Evolutionary conservation across 2,329 filamentous ascomycete species (phyloP), one percentile per base, ranked within the genome.

Genomic region (Fusarium sacchari): DNA sequence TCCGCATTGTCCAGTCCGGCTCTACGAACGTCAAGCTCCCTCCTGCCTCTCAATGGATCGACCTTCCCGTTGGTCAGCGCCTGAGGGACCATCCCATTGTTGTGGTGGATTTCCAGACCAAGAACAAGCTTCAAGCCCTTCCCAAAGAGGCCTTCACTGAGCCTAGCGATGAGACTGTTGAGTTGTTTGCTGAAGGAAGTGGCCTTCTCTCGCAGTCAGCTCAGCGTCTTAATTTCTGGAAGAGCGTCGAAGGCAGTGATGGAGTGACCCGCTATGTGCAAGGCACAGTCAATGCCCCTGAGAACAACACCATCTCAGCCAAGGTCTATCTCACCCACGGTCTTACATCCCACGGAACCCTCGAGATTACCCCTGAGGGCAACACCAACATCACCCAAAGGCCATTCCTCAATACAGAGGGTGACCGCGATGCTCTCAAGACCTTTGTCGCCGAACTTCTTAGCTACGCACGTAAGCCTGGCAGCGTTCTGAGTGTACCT

Each of bases 31-130:
- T 84, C 14, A 84, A 83, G 11, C 88, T 90, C 83, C 85, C 88
- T 46, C 79, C 83, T 20, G 80, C 83, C 69, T 80, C 79, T 34
- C 79, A 86, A n/a, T 91, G 88, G 88, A 88, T 90, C 62, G 81
- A 86, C n/a, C 83, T 89, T 5, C 88, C 88, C 0, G 88, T 90
- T 6, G 89, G 88, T 6, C 84, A 88, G 73, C 88, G 88, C 69
- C 80, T 90, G 2, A 84, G 87, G 59, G 88, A 90, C 63, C 88
- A 88, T 64, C 82, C 83, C 63, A 85, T 86, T 62, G 57, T 74
- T 17, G 69, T 76, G 34, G 69, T 82, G 53, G 67, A 63, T 52
- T 74, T 82, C 60, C 64, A 78, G 24, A 79, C 77, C 58, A 81
- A 78, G 64, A 69, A 76, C 3, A 39, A 57, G 4, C 67, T 80